A percentile compares a stretch with the other conserved stretches of the same genome.
phyloP scores from a whole-genome alignment of 2,329 filamentous ascomycete species.

The Acarospora socialis region DNA sequence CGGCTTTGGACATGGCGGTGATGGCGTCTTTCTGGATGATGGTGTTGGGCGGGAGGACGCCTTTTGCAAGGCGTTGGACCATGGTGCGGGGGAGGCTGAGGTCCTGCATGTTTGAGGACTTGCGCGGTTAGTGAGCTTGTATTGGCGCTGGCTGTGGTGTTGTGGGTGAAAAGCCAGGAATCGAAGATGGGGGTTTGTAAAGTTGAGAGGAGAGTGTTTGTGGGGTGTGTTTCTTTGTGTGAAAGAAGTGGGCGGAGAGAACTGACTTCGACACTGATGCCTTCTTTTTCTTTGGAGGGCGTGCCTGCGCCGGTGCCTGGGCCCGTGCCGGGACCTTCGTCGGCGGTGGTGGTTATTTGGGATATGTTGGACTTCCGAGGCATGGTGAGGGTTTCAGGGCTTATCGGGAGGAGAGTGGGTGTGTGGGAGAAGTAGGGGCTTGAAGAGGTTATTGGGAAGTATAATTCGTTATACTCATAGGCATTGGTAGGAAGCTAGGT shows the following conservation, averaged over 20 bases:
- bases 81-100: slow-evolving; percentile 49
- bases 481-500: not conserved
- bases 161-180: no score
- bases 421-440: not conserved
- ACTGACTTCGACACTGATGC: slow-evolving; percentile 12
- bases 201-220: no score
- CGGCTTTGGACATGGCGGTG: slow-evolving; percentile 48
- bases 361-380: slow-evolving; percentile 13
- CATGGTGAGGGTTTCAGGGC: not conserved
- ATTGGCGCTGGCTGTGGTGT: no score
- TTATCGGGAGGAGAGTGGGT: not conserved
- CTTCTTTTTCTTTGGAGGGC: slow-evolving; percentile 10
- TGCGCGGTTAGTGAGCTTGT: not conserved
- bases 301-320: no score
- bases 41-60: slow-evolving; percentile 49
- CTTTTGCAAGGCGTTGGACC: slow-evolving; percentile 47
- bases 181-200: no score
- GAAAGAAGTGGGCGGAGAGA: no score
- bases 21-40: slow-evolving; percentile 52
- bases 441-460: not conserved
- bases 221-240: no score
- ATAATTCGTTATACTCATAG: not conserved
- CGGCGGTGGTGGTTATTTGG: slow-evolving; percentile 6
- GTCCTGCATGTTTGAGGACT: slow-evolving; percentile 29
- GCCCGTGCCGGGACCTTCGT: no score